A percentile compares a stretch with the other conserved stretches of the same genome.
Evolutionary conservation across 2,329 filamentous ascomycete species (phyloP).

Genomic region (Hirsutella thompsonii): DNA sequence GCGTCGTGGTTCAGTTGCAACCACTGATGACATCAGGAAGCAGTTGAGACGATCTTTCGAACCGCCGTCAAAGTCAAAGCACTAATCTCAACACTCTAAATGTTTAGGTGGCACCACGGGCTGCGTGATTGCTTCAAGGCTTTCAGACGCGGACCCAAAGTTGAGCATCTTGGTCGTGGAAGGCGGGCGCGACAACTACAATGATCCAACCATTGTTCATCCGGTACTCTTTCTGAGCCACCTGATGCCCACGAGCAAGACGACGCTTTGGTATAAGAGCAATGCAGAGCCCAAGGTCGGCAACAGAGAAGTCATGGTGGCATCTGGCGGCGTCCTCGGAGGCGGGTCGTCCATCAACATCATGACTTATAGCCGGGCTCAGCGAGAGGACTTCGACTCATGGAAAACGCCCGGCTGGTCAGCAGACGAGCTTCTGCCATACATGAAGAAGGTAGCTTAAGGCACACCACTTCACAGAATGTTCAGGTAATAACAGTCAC

Average conservation of each 20-base stretch:
- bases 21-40: too few relatives aligned
- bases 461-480: neutral
- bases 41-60: too few relatives aligned
- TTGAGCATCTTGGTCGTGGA: constrained; percentile 15
- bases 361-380: constrained; percentile 18
- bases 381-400: constrained; percentile 17
- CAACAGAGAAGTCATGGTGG: constrained; percentile 10
- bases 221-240: constrained; percentile 10
- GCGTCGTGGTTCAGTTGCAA: too few relatives aligned
- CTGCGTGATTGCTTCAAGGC: constrained; percentile 13
- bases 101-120: constrained; percentile 13
- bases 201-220: constrained; percentile 12
- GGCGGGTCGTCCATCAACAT: constrained; percentile 21
- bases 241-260: constrained; percentile 9
- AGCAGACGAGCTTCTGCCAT: constrained; percentile 17
- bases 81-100: too few relatives aligned
- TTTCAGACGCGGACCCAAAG: constrained; percentile 12
- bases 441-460: constrained; percentile 15
- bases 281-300: constrained; percentile 11
- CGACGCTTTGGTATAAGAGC: constrained; percentile 10
- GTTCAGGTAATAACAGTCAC: neutral
- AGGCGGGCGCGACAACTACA: constrained; percentile 12
- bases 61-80: too few relatives aligned
- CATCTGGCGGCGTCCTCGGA: constrained; percentile 14
- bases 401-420: constrained; percentile 22